Evolutionary conservation across 2,329 filamentous ascomycete species (phyloP).

Genomic region (Aspergillus hiratsukae): DNA sequence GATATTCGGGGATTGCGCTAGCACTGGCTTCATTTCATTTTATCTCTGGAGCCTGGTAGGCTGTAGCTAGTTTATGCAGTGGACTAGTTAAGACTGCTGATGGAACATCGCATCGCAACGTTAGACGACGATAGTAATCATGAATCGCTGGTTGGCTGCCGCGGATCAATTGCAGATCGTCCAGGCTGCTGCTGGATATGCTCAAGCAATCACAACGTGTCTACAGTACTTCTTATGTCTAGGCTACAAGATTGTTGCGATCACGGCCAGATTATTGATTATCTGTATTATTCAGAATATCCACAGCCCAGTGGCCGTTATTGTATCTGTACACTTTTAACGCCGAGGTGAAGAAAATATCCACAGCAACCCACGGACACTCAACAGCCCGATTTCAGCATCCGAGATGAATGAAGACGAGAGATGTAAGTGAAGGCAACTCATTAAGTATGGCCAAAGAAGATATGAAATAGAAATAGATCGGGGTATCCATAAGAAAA

Average conservation of each 20-base stretch:
- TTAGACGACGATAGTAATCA: not conserved
- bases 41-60: too few species aligned
- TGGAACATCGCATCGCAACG: not conserved
- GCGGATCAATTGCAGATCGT: too few species aligned
- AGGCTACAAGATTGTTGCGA: too few species aligned
- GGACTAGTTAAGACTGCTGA: not conserved
- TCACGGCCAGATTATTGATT: not conserved
- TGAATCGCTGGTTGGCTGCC: not conserved
- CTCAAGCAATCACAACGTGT: too few species aligned
- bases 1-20: not conserved
- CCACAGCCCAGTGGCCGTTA: not conserved
- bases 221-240: too few species aligned
- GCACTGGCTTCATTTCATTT: not conserved
- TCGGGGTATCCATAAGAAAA: conserved; percentile 5
- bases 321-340: not conserved
- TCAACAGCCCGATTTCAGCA: not conserved
- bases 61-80: not conserved
- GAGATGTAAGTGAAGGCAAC: not conserved
- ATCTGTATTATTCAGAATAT: not conserved
- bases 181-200: too few species aligned
- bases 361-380: not conserved
- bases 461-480: conserved; percentile 7
- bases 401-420: not conserved
- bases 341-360: not conserved
- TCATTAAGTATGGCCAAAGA: conserved; percentile 4